A percentile compares a stretch with the other conserved stretches of the same genome.
phyloP scores from a whole-genome alignment of 768 basidiomycete species.

The Sarcodon aspratus region DNA sequence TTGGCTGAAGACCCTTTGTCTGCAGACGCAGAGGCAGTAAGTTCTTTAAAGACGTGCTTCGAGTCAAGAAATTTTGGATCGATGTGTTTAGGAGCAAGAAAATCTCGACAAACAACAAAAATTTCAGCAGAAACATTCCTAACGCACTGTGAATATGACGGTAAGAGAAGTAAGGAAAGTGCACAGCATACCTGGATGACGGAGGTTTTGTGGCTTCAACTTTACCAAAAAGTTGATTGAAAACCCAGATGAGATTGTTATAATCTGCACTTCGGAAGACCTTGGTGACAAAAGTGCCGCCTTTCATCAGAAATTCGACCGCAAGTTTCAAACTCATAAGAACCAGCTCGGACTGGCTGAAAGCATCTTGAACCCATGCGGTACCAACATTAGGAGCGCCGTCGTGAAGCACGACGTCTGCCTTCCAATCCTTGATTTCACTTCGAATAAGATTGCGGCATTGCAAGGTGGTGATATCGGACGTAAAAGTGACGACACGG shows the following conservation, averaged over 20 bases:
- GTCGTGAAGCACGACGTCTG: conserved; percentile 95
- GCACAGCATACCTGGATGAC: conserved; percentile 66
- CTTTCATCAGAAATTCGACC: conserved; percentile 87
- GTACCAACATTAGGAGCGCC: conserved; percentile 99
- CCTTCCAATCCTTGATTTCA: conserved; percentile 98
- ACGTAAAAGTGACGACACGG: conserved; percentile 79
- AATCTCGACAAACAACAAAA: conserved; percentile 96
- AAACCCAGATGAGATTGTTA: conserved; percentile 98
- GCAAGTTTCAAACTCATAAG: conserved; percentile 92
- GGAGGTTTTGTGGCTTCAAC: conserved; percentile 99
- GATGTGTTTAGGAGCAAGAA: conserved; percentile 88
- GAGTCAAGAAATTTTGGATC: conserved; percentile 98
- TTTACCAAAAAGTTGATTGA: conserved; percentile 88
- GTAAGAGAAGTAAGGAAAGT: not conserved
- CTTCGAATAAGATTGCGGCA: conserved; percentile 80
- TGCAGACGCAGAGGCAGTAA: conserved; percentile 35
- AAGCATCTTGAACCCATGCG: conserved; percentile 98
- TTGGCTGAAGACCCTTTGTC: conserved; percentile 47
- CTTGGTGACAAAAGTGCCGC: conserved; percentile 94
- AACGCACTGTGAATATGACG: conserved; percentile 2
- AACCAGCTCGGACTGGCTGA: conserved; percentile 92
- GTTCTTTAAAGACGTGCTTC: conserved; percentile 94
- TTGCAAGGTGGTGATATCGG: conserved; percentile 88
- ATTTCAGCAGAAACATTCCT: conserved; percentile 99
- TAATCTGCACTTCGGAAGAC: conserved; percentile 98